Base-by-base conservation (phyloP, 75 land plant genomes). In the Selaginella moellendorffii region DNA sequence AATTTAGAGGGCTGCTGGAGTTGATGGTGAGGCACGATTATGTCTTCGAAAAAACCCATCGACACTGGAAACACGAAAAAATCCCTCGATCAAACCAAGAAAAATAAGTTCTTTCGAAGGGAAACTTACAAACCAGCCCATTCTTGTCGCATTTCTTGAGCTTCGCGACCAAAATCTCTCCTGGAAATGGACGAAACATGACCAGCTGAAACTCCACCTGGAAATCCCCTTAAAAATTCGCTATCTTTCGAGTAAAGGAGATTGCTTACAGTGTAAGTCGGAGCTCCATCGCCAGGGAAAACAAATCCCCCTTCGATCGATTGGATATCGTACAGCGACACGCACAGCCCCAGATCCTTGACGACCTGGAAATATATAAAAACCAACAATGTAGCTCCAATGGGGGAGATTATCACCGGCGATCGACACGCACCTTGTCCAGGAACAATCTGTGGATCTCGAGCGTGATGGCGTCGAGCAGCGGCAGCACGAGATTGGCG, bases 181-280 rank as follows among this genome's bases (percentile, higher is more conserved):
- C 95, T 26, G 79, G 65, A 67, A 83, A 88, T 29, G 97, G 97
- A 31, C 89, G 82, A 69, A 92, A 92, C 83, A 92, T 72, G 36
- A 92, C 63, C 76, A 92, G 53, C 63, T 85, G 75, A 77, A 83
- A 83, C 29, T 51, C 65, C 53, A 88, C 93, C 97, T 92, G 77
- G 1, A 22, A 36, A 36, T 5, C 46, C 5, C 14, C n/a, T n/a
- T n/a, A n/a, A n/a, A n/a, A n/a, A n/a, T n/a, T n/a, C n/a, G n/a
- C n/a, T n/a, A n/a, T n/a, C n/a, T n/a, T n/a, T n/a, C n/a, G n/a
- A n/a, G n/a, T n/a, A n/a, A n/a, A n/a, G n/a, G n/a, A 36, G 14
- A 5, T 5, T 22, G 12, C 68, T 31, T 56, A 91, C 97, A 73
- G 70, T 71, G 69, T 85, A 88, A 14, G 84, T 85, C 0, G 90